A percentile compares a stretch with the other conserved stretches of the same genome.
phyloP scores from a whole-genome alignment of 768 basidiomycete species.

The Erythrobasidium yunnanense region DNA sequence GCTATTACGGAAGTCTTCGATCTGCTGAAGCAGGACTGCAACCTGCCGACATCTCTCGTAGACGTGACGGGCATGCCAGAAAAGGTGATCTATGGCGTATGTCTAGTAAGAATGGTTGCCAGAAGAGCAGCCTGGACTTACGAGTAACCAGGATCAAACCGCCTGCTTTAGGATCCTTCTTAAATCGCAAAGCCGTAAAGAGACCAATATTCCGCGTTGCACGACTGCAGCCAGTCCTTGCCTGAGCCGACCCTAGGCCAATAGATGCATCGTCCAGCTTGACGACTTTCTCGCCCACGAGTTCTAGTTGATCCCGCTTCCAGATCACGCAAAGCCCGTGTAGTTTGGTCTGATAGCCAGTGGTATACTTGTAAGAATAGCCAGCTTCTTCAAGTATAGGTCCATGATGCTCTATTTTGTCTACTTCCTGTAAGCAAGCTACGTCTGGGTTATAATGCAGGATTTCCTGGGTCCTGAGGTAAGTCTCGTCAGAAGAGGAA shows the following conservation, averaged over 20 bases:
- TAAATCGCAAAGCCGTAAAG: slow-evolving; percentile 19
- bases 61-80: slow-evolving; percentile 26
- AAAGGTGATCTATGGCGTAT: slow-evolving; percentile 13
- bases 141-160: slow-evolving; percentile 17
- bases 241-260: background rate
- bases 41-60: slow-evolving; percentile 27
- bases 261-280: slow-evolving; percentile 23
- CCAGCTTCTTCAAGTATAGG: slow-evolving; percentile 1
- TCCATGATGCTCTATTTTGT: slow-evolving; percentile 20
- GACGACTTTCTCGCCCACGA: slow-evolving; percentile 6
- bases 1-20: background rate
- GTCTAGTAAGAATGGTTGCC: background rate
- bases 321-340: slow-evolving; percentile 25
- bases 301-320: slow-evolving; percentile 8
- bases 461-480: slow-evolving; percentile 13
- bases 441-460: slow-evolving; percentile 22
- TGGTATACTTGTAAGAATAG: slow-evolving; percentile 14
- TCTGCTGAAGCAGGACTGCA: slow-evolving; percentile 15
- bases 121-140: background rate
- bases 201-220: slow-evolving; percentile 26
- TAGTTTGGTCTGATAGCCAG: slow-evolving; percentile 19
- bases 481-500: too few species aligned
- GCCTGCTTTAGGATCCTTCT: background rate
- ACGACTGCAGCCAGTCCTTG: slow-evolving; percentile 24
- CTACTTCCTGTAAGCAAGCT: slow-evolving; percentile 24